Conservation (phyloP, 306 rosid genomes). For the Cotoneaster glaucophyllus region DNA sequence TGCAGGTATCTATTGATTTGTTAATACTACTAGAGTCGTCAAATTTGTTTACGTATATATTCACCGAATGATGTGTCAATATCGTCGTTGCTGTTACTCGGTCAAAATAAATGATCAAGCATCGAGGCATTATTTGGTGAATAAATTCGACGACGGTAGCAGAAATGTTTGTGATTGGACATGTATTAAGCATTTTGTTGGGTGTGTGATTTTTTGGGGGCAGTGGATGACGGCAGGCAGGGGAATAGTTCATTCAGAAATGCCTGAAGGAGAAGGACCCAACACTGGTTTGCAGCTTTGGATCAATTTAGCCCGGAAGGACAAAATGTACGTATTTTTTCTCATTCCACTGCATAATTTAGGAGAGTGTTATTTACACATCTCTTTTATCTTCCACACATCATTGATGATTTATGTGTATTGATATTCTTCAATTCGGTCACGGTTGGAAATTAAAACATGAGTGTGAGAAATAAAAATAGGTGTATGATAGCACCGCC, state of each 20-base stretch:
- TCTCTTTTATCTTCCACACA: no score
- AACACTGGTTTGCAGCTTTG: constrained; percentile 85
- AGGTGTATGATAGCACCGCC: no score
- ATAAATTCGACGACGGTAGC: not conserved
- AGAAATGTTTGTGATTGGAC: not conserved
- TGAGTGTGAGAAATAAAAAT: no score
- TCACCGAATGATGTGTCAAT: not conserved
- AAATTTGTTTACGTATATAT: not conserved
- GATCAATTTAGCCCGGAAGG: constrained; percentile 71
- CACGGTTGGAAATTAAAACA: rapidly evolving
- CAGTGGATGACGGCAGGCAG: constrained; percentile 99
- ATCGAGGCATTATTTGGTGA: not conserved
- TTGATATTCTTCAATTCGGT: no score
- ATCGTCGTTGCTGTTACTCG: not conserved
- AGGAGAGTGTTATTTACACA: no score
- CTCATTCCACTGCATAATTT: not conserved
- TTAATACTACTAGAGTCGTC: not conserved
- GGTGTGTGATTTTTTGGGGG: not conserved
- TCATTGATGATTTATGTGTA: no score
- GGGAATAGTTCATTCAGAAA: constrained; percentile 94
- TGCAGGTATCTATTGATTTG: constrained; percentile 47
- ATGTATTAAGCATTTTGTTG: not conserved
- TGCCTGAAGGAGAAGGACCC: constrained; percentile 77
- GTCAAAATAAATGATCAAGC: not conserved
- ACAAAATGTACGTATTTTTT: constrained; percentile 59